A percentile compares a stretch with the other conserved stretches of the same genome.
phyloP scores from a whole-genome alignment of 1,139 yeast species.

The Hansenula anomala region DNA sequence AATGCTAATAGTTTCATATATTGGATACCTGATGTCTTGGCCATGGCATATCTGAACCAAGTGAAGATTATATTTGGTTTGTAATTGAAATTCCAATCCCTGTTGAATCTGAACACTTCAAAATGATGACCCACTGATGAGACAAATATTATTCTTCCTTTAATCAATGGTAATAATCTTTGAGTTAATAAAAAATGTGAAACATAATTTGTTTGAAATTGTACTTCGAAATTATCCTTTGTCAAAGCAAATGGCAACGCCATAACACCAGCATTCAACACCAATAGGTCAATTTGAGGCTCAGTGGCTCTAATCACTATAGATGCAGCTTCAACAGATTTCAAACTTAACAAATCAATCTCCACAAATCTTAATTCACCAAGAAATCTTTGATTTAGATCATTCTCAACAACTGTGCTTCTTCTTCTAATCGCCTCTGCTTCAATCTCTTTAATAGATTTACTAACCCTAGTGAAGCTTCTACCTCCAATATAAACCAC shows the following conservation, averaged over 20 bases:
- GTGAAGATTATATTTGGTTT: conserved; percentile 66
- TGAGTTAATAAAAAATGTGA: conserved; percentile 72
- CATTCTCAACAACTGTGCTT: conserved; percentile 15
- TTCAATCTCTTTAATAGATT: conserved; percentile 51
- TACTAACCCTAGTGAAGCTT: conserved; percentile 46
- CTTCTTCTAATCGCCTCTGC: conserved; percentile 44
- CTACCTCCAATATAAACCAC: conserved; percentile 72
- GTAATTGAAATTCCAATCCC: conserved; percentile 50
- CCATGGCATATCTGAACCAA: conserved; percentile 75
- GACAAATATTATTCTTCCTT: conserved; percentile 57
- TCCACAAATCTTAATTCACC: conserved; percentile 61
- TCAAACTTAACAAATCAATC: conserved; percentile 56
- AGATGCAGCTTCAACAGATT: conserved; percentile 55
- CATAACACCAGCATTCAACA: conserved; percentile 83
- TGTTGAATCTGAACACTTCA: conserved; percentile 44
- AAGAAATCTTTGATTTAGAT: conserved; percentile 25
- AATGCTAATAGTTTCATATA: conserved; percentile 61
- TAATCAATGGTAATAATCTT: conserved; percentile 51
- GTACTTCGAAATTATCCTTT: conserved; percentile 72
- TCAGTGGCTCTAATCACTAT: conserved; percentile 45
- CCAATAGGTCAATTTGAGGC: conserved; percentile 50
- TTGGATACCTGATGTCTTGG: conserved; percentile 80
- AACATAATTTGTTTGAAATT: conserved; percentile 73
- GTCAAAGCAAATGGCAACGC: conserved; percentile 66
- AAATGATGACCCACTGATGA: conserved; percentile 67